A percentile compares a stretch with the other conserved stretches of the same genome.
Conservation (phyloP, 768 basidiomycete genomes). For the Boletus fagicola region DNA sequence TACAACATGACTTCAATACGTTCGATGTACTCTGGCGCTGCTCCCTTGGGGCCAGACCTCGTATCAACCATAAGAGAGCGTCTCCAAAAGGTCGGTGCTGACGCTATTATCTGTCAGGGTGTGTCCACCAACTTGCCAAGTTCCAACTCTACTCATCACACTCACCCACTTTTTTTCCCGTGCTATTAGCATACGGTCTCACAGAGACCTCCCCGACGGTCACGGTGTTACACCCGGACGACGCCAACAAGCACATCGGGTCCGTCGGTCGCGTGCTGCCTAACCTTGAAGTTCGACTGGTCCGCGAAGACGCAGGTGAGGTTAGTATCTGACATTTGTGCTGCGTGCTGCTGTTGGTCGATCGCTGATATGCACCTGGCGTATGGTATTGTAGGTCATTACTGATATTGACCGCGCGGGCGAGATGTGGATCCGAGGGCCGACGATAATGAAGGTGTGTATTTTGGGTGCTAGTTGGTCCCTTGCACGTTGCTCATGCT, state of each 20-base stretch:
- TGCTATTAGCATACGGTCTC: slow-evolving; percentile 61
- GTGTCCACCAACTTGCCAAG: background rate
- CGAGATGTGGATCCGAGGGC: slow-evolving; percentile 81
- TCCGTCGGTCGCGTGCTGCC: slow-evolving; percentile 70
- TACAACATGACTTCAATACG: slow-evolving; percentile 64
- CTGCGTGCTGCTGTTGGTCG: background rate
- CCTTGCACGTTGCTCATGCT: background rate
- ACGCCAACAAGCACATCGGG: slow-evolving; percentile 52
- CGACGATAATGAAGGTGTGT: slow-evolving; percentile 74
- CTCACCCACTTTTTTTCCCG: background rate
- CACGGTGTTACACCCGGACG: slow-evolving; percentile 48
- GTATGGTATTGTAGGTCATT: slow-evolving; percentile 16
- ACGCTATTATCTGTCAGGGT: slow-evolving; percentile 54
- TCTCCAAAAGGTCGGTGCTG: slow-evolving; percentile 41
- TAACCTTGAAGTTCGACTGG: slow-evolving; percentile 71
- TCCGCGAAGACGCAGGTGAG: slow-evolving; percentile 60
- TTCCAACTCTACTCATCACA: background rate
- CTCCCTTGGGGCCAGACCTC: slow-evolving; percentile 70
- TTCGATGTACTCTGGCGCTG: slow-evolving; percentile 70
- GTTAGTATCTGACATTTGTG: slow-evolving; percentile 2
- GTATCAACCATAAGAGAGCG: slow-evolving; percentile 45
- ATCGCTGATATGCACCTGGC: background rate
- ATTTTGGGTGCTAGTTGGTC: background rate
- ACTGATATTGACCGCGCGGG: slow-evolving; percentile 48
- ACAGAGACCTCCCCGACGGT: slow-evolving; percentile 82